Conservation (phyloP, 1,139 yeast genomes). For the Kodamaea anthophila region DNA sequence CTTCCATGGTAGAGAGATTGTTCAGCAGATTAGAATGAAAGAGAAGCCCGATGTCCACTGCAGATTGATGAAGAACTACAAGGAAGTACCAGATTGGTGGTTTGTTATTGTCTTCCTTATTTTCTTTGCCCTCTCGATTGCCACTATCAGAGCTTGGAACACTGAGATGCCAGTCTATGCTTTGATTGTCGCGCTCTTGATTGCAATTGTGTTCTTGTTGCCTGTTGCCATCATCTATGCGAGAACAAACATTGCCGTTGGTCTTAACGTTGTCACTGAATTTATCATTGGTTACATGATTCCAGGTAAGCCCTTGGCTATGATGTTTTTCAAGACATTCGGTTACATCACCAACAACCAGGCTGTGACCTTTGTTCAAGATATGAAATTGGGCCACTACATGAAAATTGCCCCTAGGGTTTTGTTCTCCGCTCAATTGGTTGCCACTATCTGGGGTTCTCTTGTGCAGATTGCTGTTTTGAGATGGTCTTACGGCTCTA, state of each 20-base stretch:
- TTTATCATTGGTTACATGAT: conserved; percentile 43
- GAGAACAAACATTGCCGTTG: conserved; percentile 39
- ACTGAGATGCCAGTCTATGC: conserved; percentile 42
- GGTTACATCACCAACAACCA: conserved; percentile 50
- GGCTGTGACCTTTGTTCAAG: conserved; percentile 49
- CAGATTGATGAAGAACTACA: conserved; percentile 54
- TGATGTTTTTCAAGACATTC: conserved; percentile 43
- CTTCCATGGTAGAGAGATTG: conserved; percentile 52
- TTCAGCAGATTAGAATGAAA: conserved; percentile 36
- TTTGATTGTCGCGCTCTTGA: conserved; percentile 33
- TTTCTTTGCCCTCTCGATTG: conserved; percentile 37
- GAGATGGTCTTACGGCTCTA: conserved; percentile 38
- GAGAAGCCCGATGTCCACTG: conserved; percentile 56
- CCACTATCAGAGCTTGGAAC: conserved; percentile 32
- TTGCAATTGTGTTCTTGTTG: conserved; percentile 35
- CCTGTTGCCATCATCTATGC: conserved; percentile 41
- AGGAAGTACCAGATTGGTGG: conserved; percentile 68
- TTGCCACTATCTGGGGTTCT: conserved; percentile 42
- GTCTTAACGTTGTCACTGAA: conserved; percentile 42
- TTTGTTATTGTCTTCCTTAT: conserved; percentile 36
- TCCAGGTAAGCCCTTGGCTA: conserved; percentile 43
- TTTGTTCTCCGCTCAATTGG: conserved; percentile 40
- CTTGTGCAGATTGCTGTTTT: conserved; percentile 41
- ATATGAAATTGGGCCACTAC: conserved; percentile 50
- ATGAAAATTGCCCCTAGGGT: conserved; percentile 46